Conservation (phyloP, 2,329 filamentous ascomycete species). For the Coniochaeta hoffmannii region DNA sequence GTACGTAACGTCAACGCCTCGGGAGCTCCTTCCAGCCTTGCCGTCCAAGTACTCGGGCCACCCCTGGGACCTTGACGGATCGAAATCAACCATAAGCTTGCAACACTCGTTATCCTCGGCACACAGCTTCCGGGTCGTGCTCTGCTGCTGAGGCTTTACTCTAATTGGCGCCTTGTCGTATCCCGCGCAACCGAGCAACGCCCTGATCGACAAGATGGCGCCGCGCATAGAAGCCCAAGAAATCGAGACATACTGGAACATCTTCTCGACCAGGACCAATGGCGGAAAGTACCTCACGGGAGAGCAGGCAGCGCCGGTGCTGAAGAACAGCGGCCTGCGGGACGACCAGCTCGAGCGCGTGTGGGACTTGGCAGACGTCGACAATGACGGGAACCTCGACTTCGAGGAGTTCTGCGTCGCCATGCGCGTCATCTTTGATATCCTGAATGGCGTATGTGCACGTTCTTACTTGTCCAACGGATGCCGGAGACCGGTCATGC, state of each 20-base stretch:
- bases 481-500: neutral
- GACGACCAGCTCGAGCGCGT: constrained; percentile 86
- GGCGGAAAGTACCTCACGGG: constrained; percentile 53
- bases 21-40: neutral
- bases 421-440: constrained; percentile 95
- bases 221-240: constrained; percentile 55
- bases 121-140: constrained; percentile 6
- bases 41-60: neutral
- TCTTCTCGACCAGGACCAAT: constrained; percentile 52
- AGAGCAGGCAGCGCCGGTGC: constrained; percentile 53
- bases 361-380: constrained; percentile 95
- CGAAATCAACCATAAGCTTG: too few species aligned
- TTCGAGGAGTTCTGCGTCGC: constrained; percentile 99
- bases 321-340: constrained; percentile 56
- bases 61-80: too few species aligned
- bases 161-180: constrained; percentile 23
- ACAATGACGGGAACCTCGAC: constrained; percentile 94
- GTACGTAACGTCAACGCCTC: neutral
- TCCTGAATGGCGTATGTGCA: constrained; percentile 80
- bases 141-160: constrained; percentile 22
- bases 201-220: constrained; percentile 34
- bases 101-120: too few species aligned
- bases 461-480: neutral
- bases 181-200: constrained; percentile 1
- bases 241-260: constrained; percentile 61